Conservation (phyloP, 129 eudicot species). For the Saposhnikovia divaricata region DNA sequence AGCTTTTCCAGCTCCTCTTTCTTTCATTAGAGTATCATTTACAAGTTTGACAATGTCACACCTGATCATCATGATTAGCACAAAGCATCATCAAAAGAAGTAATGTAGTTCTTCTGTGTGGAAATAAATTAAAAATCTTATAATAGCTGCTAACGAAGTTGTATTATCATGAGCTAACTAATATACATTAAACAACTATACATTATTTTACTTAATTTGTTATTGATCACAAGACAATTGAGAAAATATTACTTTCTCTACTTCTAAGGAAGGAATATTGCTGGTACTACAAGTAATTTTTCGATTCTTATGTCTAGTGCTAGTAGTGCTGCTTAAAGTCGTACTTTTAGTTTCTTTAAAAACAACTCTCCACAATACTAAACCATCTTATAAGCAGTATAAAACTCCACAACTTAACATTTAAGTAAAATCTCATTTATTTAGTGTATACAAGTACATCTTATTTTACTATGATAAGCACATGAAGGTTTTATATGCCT, state of each 20-base stretch:
- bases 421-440: background rate
- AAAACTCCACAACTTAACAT: background rate
- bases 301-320: background rate
- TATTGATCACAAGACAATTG: background rate
- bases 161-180: no score
- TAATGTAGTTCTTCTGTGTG: background rate
- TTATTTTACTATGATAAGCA: no score
- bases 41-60: constrained; percentile 65
- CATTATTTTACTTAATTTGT: no score
- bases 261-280: background rate
- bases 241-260: background rate
- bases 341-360: background rate
- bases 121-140: background rate
- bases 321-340: background rate
- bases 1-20: constrained; percentile 65
- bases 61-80: constrained; percentile 24
- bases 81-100: background rate
- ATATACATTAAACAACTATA: no score
- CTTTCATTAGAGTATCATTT: constrained; percentile 37
- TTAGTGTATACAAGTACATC: background rate
- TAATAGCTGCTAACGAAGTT: background rate
- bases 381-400: background rate
- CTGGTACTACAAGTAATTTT: background rate
- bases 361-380: background rate
- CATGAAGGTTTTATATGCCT: background rate